Percentiles rank a stretch among this genome's conserved stretches.
Conservation (phyloP, 495 filamentous ascomycete species). For the Xylaria sp. region DNA sequence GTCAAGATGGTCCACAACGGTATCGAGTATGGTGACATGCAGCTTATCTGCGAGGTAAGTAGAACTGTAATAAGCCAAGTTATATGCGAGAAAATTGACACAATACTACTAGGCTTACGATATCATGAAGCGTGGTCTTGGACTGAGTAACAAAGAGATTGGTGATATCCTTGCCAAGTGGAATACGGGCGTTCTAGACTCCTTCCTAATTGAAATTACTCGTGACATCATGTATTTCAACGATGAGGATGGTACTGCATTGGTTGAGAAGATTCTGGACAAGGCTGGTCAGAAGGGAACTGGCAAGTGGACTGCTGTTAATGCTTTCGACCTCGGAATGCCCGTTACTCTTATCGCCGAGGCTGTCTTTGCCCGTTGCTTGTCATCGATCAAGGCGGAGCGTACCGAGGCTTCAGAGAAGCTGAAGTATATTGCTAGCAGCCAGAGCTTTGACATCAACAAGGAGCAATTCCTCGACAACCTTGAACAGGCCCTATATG, state of each 20-base stretch:
- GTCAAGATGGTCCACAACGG: slow-evolving; percentile 99
- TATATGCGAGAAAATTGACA: slow-evolving; percentile 22
- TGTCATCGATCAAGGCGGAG: slow-evolving; percentile 94
- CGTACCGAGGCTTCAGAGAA: slow-evolving; percentile 81
- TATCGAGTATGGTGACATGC: slow-evolving; percentile 99
- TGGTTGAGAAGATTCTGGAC: slow-evolving; percentile 99
- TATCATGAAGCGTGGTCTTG: slow-evolving; percentile 97
- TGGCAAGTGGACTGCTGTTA: slow-evolving; percentile 99
- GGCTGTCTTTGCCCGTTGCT: slow-evolving; percentile 92
- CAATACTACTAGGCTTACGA: slow-evolving; percentile 81
- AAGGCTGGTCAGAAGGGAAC: slow-evolving; percentile 99
- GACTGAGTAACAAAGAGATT: slow-evolving; percentile 86
- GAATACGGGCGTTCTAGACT: slow-evolving; percentile 98
- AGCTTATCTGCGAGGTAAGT: slow-evolving; percentile 95
- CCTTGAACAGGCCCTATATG: slow-evolving; percentile 97
- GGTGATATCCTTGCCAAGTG: slow-evolving; percentile 92
- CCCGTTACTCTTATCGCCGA: slow-evolving; percentile 98
- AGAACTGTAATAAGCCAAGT: background rate
- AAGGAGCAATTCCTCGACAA: slow-evolving; percentile 92
- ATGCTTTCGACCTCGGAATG: slow-evolving; percentile 98
- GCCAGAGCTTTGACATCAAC: slow-evolving; percentile 83
- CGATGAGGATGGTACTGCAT: slow-evolving; percentile 86
- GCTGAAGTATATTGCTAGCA: slow-evolving; percentile 74
- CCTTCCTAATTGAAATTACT: slow-evolving; percentile 99
- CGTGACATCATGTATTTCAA: slow-evolving; percentile 96